Evolutionary conservation across 1,284 basidiomycete genomes (phyloP).

Genomic region (Rhodotorula sp.): DNA sequence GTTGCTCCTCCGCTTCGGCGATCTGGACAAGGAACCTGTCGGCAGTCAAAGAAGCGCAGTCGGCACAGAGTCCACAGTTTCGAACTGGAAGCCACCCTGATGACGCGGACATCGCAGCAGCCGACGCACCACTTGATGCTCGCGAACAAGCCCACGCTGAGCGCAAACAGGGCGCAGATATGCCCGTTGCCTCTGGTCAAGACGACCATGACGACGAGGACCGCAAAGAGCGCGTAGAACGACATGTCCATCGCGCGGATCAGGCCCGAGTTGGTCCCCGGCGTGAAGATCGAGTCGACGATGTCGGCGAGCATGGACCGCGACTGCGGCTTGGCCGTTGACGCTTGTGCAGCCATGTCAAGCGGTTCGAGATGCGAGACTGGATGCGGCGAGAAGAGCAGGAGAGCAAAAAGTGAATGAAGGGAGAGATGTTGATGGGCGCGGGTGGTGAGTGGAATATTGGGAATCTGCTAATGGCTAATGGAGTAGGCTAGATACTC

Average conservation of each 20-base stretch:
- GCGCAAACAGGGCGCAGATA: slow-evolving; percentile 47
- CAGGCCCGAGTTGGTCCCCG: slow-evolving; percentile 41
- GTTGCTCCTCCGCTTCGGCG: slow-evolving; percentile 29
- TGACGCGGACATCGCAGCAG: not conserved
- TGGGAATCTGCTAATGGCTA: too few relatives aligned
- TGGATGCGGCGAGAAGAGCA: too few relatives aligned
- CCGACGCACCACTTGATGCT: slow-evolving; percentile 50
- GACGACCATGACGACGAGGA: slow-evolving; percentile 46
- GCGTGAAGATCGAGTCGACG: slow-evolving; percentile 36
- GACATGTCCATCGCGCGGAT: slow-evolving; percentile 48
- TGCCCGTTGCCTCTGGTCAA: slow-evolving; percentile 49
- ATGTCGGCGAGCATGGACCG: slow-evolving; percentile 26
- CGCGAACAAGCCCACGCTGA: slow-evolving; percentile 48
- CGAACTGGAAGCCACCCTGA: not conserved
- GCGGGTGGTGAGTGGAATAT: too few relatives aligned
- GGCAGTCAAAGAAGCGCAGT: not conserved
- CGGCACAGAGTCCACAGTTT: not conserved
- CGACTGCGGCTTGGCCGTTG: not conserved
- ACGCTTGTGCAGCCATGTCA: not conserved
- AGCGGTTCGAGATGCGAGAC: not conserved
- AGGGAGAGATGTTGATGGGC: too few relatives aligned
- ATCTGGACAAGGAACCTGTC: slow-evolving; percentile 39
- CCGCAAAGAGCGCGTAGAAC: slow-evolving; percentile 50
- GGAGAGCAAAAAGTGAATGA: too few relatives aligned
- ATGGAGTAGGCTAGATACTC: too few relatives aligned